Base-by-base conservation (phyloP, 768 basidiomycete genomes). In the Hysterangium stoloniferum region DNA sequence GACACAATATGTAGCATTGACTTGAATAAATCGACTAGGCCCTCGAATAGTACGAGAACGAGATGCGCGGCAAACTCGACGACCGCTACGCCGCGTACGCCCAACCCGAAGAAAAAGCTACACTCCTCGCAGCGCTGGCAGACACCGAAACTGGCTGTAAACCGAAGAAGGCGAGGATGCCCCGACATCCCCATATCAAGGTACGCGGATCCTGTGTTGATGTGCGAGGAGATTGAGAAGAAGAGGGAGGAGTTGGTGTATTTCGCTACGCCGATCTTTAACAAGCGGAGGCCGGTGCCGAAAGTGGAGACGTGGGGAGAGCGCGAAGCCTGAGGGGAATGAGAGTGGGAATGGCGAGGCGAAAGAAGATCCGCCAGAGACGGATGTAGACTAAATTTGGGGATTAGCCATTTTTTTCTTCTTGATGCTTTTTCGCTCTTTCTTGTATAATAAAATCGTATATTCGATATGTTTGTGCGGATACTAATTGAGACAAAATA, bases 11-110 rank as follows among this genome's bases (percentile, higher is more conserved):
- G 43, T 8, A 31, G 31, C 42, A 24, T 27, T 15, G 8, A 19
- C 37, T 19, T 36, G 24, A 48, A 95, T 91, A 89, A 98, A 68
- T 83, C 67, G 98, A 97, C 73, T 98, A 99, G 64, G 93, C 94
- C 4, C 82, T 99, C 12, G 95, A 99, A 71, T 96, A 98, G 70
- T 97, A 95, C 72, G 86, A 97, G 52, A 96, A 97, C 70, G 95
- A 98, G 66, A 92, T 77, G 61, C 87, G 93, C 33, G 73, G 79
- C 67, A 95, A 96, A 72, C 78, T 99, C 54, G 94, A 97, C 32
- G 88, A 85, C 41, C 80, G 86, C 45, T 96, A 88, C 61, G 82
- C 83, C 15, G 42, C 78, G 11, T 98, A 74, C 67, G 86, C 86
- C 46, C 76, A 84, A 61, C 43, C 80, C 0, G 65, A 71, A 11